A percentile compares a stretch with the other conserved stretches of the same genome.
These are phyloP conservation scores for Eragrostis curvula DNA, from an alignment of 176 grass and related monocot genomes.

Conservation along the genomic window DNA sequence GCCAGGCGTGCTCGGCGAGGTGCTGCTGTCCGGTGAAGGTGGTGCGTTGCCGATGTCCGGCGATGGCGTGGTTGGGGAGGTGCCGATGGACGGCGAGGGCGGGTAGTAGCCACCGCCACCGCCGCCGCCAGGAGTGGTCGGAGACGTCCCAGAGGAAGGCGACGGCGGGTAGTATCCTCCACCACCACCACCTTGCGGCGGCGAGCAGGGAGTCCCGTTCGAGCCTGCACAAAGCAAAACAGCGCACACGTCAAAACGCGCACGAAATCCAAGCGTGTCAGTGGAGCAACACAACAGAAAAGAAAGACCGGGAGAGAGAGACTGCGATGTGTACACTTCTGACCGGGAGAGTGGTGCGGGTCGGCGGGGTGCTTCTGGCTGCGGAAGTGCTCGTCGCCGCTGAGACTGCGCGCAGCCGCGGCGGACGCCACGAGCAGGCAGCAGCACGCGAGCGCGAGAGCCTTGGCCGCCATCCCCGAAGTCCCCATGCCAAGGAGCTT, in stretches of 20 bases:
- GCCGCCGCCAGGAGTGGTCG: not conserved
- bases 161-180: conserved; percentile 9
- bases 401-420: conserved; percentile 10
- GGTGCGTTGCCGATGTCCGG: conserved; percentile 10
- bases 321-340: not conserved
- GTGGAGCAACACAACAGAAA: not conserved
- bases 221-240: conserved; percentile 19
- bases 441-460: conserved; percentile 28
- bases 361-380: conserved; percentile 41
- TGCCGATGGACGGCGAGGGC: conserved; percentile 9
- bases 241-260: not conserved
- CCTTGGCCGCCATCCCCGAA: conserved; percentile 18
- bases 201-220: conserved; percentile 12
- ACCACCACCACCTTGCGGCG: conserved; percentile 24
- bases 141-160: conserved; percentile 5
- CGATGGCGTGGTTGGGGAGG: conserved; percentile 33
- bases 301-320: not conserved
- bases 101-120: conserved; percentile 36
- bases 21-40: conserved; percentile 27
- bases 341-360: conserved; percentile 11
- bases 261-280: not conserved
- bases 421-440: conserved; percentile 29
- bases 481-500: not conserved
- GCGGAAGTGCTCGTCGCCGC: conserved; percentile 11
- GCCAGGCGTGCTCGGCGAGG: conserved; percentile 13